Percentiles rank a stretch among this genome's conserved stretches.
Evolutionary conservation across 345 rosid species (phyloP).

Genomic region (Pistacia atlantica): DNA sequence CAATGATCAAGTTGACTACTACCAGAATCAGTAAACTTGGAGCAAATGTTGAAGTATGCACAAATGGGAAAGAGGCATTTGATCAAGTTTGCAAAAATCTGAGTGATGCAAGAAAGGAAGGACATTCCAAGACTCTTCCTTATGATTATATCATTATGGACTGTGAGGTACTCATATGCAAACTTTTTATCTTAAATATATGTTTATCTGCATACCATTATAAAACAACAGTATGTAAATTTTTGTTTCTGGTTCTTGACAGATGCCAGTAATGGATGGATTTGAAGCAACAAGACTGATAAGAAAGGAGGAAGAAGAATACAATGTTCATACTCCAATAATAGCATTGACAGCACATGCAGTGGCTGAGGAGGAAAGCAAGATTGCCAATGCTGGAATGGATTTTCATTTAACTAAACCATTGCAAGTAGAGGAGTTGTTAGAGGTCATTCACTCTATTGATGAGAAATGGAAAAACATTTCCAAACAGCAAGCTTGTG

Average conservation of each 20-base stretch:
- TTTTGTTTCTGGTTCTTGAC: not conserved
- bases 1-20: constrained; percentile 6
- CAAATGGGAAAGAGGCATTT: constrained; percentile 34
- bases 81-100: constrained; percentile 23
- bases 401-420: constrained; percentile 38
- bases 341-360: constrained; percentile 39
- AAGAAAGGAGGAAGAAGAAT: constrained; percentile 27
- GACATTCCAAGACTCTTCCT: constrained; percentile 12
- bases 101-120: constrained; percentile 17
- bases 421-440: constrained; percentile 17
- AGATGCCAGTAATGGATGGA: constrained; percentile 46
- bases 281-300: constrained; percentile 34
- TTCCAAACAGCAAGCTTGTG: not conserved
- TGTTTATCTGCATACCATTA: not conserved
- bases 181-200: no score
- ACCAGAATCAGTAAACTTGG: constrained; percentile 24
- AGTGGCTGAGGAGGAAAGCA: constrained; percentile 26
- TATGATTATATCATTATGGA: constrained; percentile 43
- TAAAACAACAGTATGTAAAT: not conserved
- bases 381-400: constrained; percentile 33
- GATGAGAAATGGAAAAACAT: constrained; percentile 8
- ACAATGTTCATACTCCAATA: constrained; percentile 31
- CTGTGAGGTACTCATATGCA: constrained; percentile 27
- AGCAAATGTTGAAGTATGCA: constrained; percentile 31
- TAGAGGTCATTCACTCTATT: constrained; percentile 9